Evolutionary conservation across 495 filamentous ascomycete species (phyloP).

Genomic region (Oidiodendron maius): DNA sequence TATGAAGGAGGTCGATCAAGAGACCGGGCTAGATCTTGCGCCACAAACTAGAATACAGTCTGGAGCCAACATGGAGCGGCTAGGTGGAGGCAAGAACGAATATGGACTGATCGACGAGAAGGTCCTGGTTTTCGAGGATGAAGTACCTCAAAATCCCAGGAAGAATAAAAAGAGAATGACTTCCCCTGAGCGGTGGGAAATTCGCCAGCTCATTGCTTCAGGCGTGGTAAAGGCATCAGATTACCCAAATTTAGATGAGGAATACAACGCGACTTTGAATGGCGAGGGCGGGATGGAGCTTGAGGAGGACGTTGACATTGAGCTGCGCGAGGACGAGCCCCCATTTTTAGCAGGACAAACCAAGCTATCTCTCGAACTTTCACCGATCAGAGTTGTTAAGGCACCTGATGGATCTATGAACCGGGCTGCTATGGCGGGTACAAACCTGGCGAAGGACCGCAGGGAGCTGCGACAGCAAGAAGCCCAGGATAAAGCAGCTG

Average conservation of each 20-base stretch:
- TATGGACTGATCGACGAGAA: conserved; percentile 24
- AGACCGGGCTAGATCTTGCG: conserved; percentile 76
- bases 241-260: conserved; percentile 91
- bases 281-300: conserved; percentile 88
- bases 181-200: conserved; percentile 95
- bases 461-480: conserved; percentile 86
- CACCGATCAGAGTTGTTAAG: conserved; percentile 93
- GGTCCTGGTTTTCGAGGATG: conserved; percentile 18
- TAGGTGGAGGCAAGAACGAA: conserved; percentile 57
- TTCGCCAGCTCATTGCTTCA: conserved; percentile 91
- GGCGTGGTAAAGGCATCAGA: conserved; percentile 85
- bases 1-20: conserved; percentile 97
- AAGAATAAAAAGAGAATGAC: conserved; percentile 84
- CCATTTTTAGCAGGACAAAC: conserved; percentile 96
- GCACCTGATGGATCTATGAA: conserved; percentile 95
- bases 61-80: conserved; percentile 82
- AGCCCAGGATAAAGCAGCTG: conserved; percentile 72
- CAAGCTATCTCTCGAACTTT: conserved; percentile 89
- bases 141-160: conserved; percentile 23
- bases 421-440: conserved; percentile 89
- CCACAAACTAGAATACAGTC: conserved; percentile 80
- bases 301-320: conserved; percentile 96
- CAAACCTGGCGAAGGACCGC: conserved; percentile 82
- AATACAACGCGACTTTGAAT: conserved; percentile 80
- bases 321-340: conserved; percentile 91